Base-by-base conservation (phyloP, 2,329 filamentous ascomycete genomes). In the Taxawa tesnikishii region DNA sequence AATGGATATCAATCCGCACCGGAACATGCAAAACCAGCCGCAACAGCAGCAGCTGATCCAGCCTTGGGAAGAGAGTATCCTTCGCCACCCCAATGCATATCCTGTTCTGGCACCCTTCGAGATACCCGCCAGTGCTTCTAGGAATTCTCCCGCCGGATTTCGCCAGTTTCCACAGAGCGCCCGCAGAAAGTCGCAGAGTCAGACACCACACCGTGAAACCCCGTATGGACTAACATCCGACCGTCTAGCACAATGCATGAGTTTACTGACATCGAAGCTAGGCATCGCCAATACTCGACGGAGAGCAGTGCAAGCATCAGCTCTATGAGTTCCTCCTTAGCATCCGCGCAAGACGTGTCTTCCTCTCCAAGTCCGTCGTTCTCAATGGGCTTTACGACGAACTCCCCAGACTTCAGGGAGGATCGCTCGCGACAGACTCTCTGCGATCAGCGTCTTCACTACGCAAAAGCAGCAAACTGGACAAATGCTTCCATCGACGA, bases 401-500 rank as follows among this genome's bases (percentile, higher is more conserved):
- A n/a, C n/a, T n/a, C 19, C 19, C 3, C 2, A n/a, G 8, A 23
- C 19, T 23, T n/a, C 8, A 23, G 19, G 19, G n/a, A n/a, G n/a
- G n/a, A n/a, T n/a, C n/a, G n/a, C n/a, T n/a, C 19, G n/a, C 12
- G 17, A 14, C 12, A 29, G 15, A 14, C 12, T 15, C 27, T 29
- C 8, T 29, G 15, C 27, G 27, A 29, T 29, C 9, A 8, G 12
- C 27, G 27, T 9, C 14, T 29, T 14, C 27, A 15, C 15, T 10
- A 16, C 15, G 15, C 17, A 8, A 12, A 15, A 29, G 23, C 28
- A 34, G 18, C 29, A 31, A 15, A 25, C 23, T 45, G 43, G 43
- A 45, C 43, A 4, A 24, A 27, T 15, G 42, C 43, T n/a, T 34
- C 33, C 11, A 23, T 44, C 12, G 34, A 41, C 12, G n/a, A 25